Evolutionary conservation across 768 basidiomycete genomes (phyloP).

Genomic region (Tubosaeta sp.): DNA sequence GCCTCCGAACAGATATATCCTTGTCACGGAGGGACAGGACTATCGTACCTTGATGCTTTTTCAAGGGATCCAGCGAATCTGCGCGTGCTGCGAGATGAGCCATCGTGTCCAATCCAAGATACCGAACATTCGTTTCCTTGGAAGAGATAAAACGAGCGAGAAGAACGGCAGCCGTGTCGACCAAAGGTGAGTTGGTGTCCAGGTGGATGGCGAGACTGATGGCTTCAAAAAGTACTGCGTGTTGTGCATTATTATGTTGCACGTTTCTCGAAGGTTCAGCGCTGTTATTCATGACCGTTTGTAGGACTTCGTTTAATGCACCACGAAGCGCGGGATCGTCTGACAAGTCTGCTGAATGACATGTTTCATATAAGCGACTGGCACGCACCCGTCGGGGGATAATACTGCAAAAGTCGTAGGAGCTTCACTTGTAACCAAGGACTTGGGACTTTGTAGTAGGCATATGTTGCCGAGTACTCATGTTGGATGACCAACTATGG

Average conservation of each 20-base stretch:
- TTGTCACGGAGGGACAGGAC: slow-evolving; percentile 93
- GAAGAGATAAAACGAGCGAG: slow-evolving; percentile 95
- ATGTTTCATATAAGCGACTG: not conserved
- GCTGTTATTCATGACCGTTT: slow-evolving; percentile 86
- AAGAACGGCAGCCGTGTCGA: slow-evolving; percentile 81
- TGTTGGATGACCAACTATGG: slow-evolving; percentile 83
- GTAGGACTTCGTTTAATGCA: slow-evolving; percentile 77
- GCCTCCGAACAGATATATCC: slow-evolving; percentile 91
- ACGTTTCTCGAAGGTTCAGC: slow-evolving; percentile 91
- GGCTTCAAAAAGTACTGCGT: slow-evolving; percentile 97
- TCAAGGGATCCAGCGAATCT: slow-evolving; percentile 87
- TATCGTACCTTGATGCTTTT: slow-evolving; percentile 94
- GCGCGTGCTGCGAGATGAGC: slow-evolving; percentile 94
- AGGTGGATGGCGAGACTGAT: slow-evolving; percentile 95
- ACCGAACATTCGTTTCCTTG: slow-evolving; percentile 97
- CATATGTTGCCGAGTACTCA: slow-evolving; percentile 83
- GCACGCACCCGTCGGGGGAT: slow-evolving; percentile 82
- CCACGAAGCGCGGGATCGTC: slow-evolving; percentile 80
- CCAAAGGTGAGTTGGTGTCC: slow-evolving; percentile 85
- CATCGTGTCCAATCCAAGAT: slow-evolving; percentile 96
- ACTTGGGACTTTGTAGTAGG: slow-evolving; percentile 96
- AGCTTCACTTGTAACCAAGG: slow-evolving; percentile 98
- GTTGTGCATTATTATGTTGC: slow-evolving; percentile 98
- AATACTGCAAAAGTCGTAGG: slow-evolving; percentile 88
- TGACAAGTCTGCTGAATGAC: slow-evolving; percentile 28